These are phyloP conservation scores for Penicillium griseofulvum DNA, from an alignment of 2,329 filamentous ascomycete species.

Conservation along the genomic window DNA sequence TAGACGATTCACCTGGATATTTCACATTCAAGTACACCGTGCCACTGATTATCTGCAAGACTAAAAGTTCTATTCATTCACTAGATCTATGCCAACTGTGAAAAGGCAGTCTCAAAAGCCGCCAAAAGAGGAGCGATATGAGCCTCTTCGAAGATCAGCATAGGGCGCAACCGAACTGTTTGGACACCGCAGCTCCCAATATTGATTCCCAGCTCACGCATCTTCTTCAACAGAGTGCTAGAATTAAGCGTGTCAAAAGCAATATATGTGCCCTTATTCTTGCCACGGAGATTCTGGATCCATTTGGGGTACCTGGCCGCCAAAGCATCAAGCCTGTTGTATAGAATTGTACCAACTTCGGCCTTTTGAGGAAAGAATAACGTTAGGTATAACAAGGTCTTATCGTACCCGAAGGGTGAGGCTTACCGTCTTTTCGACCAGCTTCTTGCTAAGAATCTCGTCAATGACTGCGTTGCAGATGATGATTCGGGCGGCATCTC, in stretches of 20 bases:
- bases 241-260: slow-evolving; percentile 6
- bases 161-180: slow-evolving; percentile 5
- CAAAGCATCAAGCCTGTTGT: not conserved
- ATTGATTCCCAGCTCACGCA: slow-evolving; percentile 6
- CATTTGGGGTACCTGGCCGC: not conserved
- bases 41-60: too few relatives aligned
- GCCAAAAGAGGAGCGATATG: not conserved
- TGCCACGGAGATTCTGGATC: not conserved
- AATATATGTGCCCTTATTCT: not conserved
- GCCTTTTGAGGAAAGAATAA: not conserved
- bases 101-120: not conserved
- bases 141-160: slow-evolving; percentile 1
- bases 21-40: too few relatives aligned
- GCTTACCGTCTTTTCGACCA: slow-evolving; percentile 3
- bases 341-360: not conserved
- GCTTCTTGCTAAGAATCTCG: slow-evolving; percentile 2
- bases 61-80: too few relatives aligned
- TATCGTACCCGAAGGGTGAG: not conserved
- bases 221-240: slow-evolving; percentile 2
- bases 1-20: too few relatives aligned
- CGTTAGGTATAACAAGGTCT: not conserved
- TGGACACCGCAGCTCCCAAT: slow-evolving; percentile 5
- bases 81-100: not conserved
- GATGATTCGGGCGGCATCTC: slow-evolving; percentile 6
- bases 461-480: slow-evolving; percentile 7